Evolutionary conservation across 2,329 filamentous ascomycete species (phyloP).

Genomic region (Pseudogymnoascus sp.): DNA sequence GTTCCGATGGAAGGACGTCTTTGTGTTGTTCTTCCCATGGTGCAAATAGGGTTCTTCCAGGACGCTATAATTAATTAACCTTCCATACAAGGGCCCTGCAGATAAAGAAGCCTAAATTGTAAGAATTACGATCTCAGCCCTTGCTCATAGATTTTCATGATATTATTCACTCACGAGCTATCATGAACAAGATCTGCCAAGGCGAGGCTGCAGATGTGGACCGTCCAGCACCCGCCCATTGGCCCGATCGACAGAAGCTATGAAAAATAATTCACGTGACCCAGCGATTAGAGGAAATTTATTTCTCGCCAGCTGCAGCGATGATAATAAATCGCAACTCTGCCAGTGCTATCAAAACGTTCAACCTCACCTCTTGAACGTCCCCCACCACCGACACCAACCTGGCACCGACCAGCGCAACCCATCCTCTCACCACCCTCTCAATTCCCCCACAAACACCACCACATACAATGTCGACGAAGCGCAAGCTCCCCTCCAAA

Average conservation of each 20-base stretch:
- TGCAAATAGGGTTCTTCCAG: background rate
- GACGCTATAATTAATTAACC: background rate
- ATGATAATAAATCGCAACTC: slow-evolving; percentile 8
- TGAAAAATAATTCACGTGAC: slow-evolving; percentile 8
- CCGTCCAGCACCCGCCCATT: background rate
- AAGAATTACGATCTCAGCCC: background rate
- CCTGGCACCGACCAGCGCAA: background rate
- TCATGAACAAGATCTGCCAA: background rate
- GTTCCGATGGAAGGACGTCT: too few relatives aligned
- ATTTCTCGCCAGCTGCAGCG: background rate
- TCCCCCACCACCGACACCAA: background rate
- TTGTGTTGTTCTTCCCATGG: background rate
- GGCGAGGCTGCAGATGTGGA: background rate
- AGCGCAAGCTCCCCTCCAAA: slow-evolving; percentile 50
- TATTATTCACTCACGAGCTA: background rate
- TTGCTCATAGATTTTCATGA: background rate
- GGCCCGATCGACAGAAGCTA: background rate
- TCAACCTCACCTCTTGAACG: background rate
- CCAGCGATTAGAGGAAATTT: slow-evolving; percentile 2
- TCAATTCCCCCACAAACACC: background rate
- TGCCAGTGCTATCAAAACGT: background rate
- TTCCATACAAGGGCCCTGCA: background rate
- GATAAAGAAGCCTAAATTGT: background rate
- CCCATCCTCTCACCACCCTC: background rate
- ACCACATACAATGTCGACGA: slow-evolving; percentile 33